A percentile compares a stretch with the other conserved stretches of the same genome.
phyloP scores from a whole-genome alignment of 371 early-diverging fungal species.

The Mucor sp. region DNA sequence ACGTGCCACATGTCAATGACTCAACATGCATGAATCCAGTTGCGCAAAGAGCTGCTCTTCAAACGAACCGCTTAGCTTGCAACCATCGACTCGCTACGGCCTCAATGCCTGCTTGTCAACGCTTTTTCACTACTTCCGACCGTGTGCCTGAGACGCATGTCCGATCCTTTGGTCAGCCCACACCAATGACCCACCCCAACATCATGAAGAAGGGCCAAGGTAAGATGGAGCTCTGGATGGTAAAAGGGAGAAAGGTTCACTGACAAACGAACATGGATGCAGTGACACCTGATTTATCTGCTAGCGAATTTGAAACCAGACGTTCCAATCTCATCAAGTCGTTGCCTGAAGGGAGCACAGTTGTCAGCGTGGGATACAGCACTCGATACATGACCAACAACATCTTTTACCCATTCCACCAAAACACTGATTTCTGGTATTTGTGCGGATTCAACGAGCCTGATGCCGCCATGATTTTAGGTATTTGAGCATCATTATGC shows the following conservation, averaged over 20 bases:
- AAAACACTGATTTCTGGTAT: slow-evolving; percentile 90
- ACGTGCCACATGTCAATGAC: background rate
- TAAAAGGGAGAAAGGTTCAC: background rate
- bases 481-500: slow-evolving; percentile 32
- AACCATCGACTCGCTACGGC: slow-evolving; percentile 1
- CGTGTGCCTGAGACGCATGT: slow-evolving; percentile 39
- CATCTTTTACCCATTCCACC: slow-evolving; percentile 96
- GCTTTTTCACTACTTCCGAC: slow-evolving; percentile 5
- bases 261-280: background rate
- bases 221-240: slow-evolving; percentile 17
- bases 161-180: slow-evolving; percentile 76
- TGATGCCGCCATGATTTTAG: slow-evolving; percentile 77
- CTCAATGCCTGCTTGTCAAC: background rate
- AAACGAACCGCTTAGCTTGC: background rate
- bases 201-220: slow-evolving; percentile 74
- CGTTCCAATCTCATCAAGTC: slow-evolving; percentile 65
- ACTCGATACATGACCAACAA: slow-evolving; percentile 89
- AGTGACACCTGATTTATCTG: slow-evolving; percentile 83
- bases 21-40: background rate
- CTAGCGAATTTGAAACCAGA: slow-evolving; percentile 74
- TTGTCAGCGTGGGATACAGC: slow-evolving; percentile 75
- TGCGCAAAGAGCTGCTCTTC: slow-evolving; percentile 4
- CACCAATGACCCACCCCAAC: slow-evolving; percentile 72
- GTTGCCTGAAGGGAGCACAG: slow-evolving; percentile 68
- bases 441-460: slow-evolving; percentile 92